Evolutionary conservation across 176 grass and related monocot species (phyloP).

Genomic region (Phragmites australis): DNA sequence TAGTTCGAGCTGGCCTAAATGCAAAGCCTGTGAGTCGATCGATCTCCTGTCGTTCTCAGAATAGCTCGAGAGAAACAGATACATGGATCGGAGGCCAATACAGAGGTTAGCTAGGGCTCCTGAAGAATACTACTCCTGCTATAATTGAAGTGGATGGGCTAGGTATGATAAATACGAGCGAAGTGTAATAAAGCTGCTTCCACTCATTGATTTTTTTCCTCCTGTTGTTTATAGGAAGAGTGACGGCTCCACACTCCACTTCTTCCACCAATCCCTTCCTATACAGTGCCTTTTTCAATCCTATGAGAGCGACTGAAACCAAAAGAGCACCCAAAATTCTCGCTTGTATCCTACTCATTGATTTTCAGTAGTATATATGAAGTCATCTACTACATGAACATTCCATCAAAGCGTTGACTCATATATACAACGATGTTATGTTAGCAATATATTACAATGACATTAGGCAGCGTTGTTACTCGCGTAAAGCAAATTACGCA

Average conservation of each 20-base stretch:
- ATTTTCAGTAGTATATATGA: conserved; percentile 30
- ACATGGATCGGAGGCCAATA: background rate
- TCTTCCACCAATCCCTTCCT: conserved; percentile 24
- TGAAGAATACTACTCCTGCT: background rate
- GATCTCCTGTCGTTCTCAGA: background rate
- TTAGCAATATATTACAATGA: background rate
- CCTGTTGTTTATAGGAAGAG: conserved; percentile 46
- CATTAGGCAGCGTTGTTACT: background rate
- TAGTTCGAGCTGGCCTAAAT: too few relatives aligned
- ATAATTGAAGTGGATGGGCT: background rate
- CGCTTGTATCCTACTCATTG: background rate
- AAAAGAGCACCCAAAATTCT: conserved; percentile 27
- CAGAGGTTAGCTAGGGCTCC: background rate
- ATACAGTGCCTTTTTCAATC: conserved; percentile 26
- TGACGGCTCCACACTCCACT: conserved; percentile 58
- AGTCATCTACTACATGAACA: conserved; percentile 22
- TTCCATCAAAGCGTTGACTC: conserved; percentile 33
- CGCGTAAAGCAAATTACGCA: conserved; percentile 6
- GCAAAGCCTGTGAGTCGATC: background rate
- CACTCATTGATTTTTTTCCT: too few relatives aligned
- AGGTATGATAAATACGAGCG: background rate
- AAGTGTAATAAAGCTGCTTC: background rate
- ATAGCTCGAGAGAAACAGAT: background rate
- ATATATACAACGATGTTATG: background rate
- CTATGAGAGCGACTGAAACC: conserved; percentile 52